phyloP scores from a whole-genome alignment of 2,329 filamentous ascomycete species.

The Lachnellula arida region DNA sequence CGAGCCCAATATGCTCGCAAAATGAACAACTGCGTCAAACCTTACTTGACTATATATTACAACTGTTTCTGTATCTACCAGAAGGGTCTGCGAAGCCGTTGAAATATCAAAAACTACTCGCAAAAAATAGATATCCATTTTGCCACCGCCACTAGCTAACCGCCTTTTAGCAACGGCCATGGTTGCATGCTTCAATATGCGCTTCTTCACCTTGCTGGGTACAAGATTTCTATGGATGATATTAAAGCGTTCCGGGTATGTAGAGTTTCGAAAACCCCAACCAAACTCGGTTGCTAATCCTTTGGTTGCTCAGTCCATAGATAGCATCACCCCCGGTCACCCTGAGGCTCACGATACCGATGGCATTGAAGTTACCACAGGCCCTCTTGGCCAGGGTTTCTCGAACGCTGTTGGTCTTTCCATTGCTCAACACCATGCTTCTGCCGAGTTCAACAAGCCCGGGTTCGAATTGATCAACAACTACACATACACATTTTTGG shows the following conservation, averaged over 20 bases:
- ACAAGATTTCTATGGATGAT: constrained; percentile 80
- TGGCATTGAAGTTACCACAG: constrained; percentile 96
- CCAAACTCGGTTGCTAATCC: constrained; percentile 5
- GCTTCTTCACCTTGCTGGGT: constrained; percentile 94
- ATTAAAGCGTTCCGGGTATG: constrained; percentile 94
- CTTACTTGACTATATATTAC: too few species aligned
- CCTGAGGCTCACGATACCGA: constrained; percentile 95
- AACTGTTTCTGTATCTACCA: background rate
- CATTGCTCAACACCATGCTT: constrained; percentile 90
- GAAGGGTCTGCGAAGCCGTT: background rate
- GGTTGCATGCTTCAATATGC: constrained; percentile 99
- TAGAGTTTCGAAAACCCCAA: background rate
- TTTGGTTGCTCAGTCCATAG: constrained; percentile 39
- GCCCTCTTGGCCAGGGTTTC: constrained; percentile 95
- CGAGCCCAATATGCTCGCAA: too few species aligned
- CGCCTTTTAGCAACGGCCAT: constrained; percentile 75
- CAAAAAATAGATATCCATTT: background rate
- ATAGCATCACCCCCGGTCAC: constrained; percentile 86
- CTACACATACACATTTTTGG: constrained; percentile 95
- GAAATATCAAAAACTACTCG: too few species aligned
- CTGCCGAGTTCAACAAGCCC: constrained; percentile 92
- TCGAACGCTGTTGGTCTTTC: constrained; percentile 96
- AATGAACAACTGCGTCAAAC: too few species aligned
- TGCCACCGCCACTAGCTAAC: constrained; percentile 9
- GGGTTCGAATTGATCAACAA: constrained; percentile 89